Evolutionary conservation across 2,329 filamentous ascomycete genomes (phyloP).

Genomic region (Curvularia verruculosa): DNA sequence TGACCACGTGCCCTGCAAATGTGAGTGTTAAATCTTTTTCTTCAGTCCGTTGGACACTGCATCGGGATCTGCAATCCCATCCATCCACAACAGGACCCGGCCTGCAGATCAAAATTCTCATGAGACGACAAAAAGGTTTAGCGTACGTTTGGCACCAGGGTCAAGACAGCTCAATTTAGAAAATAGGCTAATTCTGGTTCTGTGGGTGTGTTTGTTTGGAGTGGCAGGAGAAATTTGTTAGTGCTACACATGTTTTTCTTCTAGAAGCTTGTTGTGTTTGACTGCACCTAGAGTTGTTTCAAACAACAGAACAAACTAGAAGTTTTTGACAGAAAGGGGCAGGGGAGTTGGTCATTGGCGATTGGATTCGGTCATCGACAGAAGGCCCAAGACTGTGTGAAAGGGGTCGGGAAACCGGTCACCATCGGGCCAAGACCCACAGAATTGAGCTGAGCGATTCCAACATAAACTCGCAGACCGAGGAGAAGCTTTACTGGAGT

Average conservation of each 20-base stretch:
- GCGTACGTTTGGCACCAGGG: not conserved
- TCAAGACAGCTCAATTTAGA: not conserved
- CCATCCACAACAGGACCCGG: not conserved
- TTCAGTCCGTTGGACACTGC: not conserved
- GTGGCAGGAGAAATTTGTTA: not conserved
- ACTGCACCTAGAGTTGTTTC: not conserved
- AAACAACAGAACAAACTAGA: not conserved
- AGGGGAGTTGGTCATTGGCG: no score
- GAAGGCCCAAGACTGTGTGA: not conserved
- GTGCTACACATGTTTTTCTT: not conserved
- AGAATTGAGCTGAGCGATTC: not conserved
- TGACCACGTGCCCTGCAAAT: not conserved
- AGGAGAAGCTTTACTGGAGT: not conserved
- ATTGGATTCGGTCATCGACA: not conserved
- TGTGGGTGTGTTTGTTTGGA: not conserved
- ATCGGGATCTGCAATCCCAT: constrained; percentile 4
- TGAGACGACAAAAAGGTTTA: not conserved
- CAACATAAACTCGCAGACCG: not conserved
- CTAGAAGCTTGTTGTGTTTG: not conserved
- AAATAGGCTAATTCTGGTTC: constrained; percentile 4
- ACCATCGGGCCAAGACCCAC: not conserved
- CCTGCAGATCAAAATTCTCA: not conserved
- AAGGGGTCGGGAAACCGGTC: not conserved
- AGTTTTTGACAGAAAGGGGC: not conserved
- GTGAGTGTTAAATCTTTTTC: not conserved